Evolutionary conservation across 2,329 filamentous ascomycete genomes (phyloP), one percentile per base, ranked within the genome.

Genomic region (Colletotrichum sp.): DNA sequence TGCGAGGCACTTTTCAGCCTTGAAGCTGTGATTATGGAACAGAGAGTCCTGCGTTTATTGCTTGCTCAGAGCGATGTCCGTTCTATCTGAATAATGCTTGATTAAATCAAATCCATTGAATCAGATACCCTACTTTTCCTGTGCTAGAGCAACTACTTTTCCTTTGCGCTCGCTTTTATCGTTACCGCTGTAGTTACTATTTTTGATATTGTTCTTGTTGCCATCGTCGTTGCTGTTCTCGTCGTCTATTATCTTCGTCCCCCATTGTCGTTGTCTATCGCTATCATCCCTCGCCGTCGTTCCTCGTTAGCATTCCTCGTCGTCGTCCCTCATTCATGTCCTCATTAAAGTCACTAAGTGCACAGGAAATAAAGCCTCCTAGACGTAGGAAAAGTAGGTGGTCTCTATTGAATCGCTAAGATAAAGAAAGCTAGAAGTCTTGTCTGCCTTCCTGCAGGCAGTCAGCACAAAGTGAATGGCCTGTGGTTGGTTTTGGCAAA

Each of bases 11-110:
- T n/a, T 12, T 12, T n/a, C 39, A 3, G 9, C 18, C 18, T 12
- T 12, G n/a, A 48, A 3, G 6, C 39, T 48, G 1, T n/a, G 39
- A 48, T 48, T 1, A n/a, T 2, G 10, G 10, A 12, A 0, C 9
- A n/a, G 39, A 48, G 39, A 12, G 39, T 48, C 1, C 1, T 21
- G 6, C 18, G 5, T 2, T 0, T 48, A 48, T 12, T n/a, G 18
- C 18, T 48, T 2, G 3, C 1, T 12, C 3, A n/a, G 9, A 48
- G 9, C 18, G 9, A 48, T n/a, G 18, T 48, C 1, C 21, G 3
- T n/a, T 48, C 18, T 48, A 7, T 12, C 6, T n/a, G 2, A n/a
- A 48, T 12, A 48, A 48, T n/a, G 3, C 39, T n/a, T n/a, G n/a
- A n/a, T n/a, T n/a, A n/a, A n/a, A n/a, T n/a, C n/a, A n/a, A n/a